Base-by-base conservation (phyloP, 257 asterid species). In the Coffea eugenioides region DNA sequence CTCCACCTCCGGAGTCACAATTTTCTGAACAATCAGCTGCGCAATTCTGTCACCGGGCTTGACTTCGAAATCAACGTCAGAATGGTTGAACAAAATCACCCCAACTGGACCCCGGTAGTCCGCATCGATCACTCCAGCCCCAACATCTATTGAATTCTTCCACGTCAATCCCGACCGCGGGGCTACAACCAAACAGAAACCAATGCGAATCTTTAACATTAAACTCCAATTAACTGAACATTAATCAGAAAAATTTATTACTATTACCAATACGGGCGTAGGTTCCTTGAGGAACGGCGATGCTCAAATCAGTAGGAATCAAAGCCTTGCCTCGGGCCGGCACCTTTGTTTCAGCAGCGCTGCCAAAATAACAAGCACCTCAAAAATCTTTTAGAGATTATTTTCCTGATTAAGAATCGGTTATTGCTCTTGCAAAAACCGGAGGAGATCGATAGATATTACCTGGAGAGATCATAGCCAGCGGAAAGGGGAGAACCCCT, bases 71-170 rank as follows among this genome's bases (percentile, higher is more conserved):
- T 88, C 91, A 57, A 77, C 81, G 20, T 83, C 88, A 0, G 81
- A 83, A 80, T 88, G 85, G 78, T 88, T 88, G 84, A 88, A 85
- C 79, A 88, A 67, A 18, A 85, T 77, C 83, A 85, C 87, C 25
- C 91, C 89, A 21, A 85, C 88, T 41, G 89, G 86, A 15, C 91
- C 89, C 31, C 88, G 81, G 71, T 88, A 87, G 43, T 95, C 97
- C 0, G 98, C 99, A 74, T 95, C 99, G 16, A 95, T 89, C 76
- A 95, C 99, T 6, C 99, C 98, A 2, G 99, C 99, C 11, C 97
- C 97, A 3, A 95, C 97, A 57, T 95, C 98, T 8, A 93, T 87
- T 4, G 97, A 91, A 49, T 91, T 88, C 87, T 95, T 95, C 97
- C 94, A 93, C 2, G 99, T 77, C 84, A 95, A 75, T 9, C 98